Evolutionary conservation across 2,329 filamentous ascomycete species (phyloP).

Genomic region (Trichoderma sp.): DNA sequence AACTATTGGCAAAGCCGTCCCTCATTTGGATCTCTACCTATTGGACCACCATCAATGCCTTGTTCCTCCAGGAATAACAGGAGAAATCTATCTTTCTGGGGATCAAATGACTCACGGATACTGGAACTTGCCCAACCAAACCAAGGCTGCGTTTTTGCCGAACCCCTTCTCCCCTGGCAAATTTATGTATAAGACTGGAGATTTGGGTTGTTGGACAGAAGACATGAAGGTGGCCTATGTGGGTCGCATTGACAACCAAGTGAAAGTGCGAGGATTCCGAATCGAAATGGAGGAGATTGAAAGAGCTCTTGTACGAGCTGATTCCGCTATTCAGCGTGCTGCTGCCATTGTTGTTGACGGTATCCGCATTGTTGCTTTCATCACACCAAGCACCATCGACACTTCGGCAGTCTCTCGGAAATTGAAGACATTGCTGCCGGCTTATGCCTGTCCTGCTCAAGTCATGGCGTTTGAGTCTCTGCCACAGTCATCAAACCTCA

Average conservation of each 20-base stretch:
- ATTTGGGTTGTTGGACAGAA: background rate
- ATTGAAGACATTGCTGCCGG: background rate
- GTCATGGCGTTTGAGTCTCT: background rate
- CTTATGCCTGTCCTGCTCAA: conserved; percentile 1
- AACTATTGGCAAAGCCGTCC: background rate
- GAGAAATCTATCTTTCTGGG: conserved; percentile 5
- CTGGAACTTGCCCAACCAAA: background rate
- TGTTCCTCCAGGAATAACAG: background rate
- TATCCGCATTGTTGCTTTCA: background rate
- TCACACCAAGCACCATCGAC: background rate
- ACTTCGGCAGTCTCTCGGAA: background rate
- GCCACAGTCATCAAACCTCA: background rate
- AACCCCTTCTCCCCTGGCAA: background rate
- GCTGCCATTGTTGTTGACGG: background rate
- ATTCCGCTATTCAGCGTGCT: background rate
- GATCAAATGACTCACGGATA: background rate
- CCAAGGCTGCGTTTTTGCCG: background rate
- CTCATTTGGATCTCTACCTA: background rate
- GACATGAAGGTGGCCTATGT: background rate
- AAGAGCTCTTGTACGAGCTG: background rate
- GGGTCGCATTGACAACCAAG: conserved; percentile 1
- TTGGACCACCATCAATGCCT: background rate
- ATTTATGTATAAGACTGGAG: background rate
- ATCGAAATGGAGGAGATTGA: conserved; percentile 10
- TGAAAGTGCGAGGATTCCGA: background rate